These are phyloP conservation scores for Claviceps digitariae DNA, from an alignment of 2,329 filamentous ascomycete species.

Conservation along the genomic window DNA sequence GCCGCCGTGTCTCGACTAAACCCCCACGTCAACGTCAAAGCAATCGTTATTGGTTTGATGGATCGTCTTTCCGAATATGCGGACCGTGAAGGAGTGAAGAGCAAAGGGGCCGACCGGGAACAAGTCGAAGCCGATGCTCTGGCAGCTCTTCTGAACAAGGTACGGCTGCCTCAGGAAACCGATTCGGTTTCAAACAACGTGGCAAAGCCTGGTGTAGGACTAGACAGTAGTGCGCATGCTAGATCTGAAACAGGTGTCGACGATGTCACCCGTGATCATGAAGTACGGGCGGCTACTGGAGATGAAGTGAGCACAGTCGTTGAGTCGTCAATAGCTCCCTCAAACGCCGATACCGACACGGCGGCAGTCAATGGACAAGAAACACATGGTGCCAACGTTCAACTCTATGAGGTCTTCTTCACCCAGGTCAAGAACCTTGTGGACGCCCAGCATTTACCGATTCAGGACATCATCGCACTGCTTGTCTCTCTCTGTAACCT, in stretches of 20 bases:
- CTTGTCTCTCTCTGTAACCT: constrained; percentile 90
- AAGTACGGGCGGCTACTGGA: constrained; percentile 12
- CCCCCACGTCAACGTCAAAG: constrained; percentile 94
- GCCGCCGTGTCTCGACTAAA: constrained; percentile 87
- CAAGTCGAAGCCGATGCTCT: constrained; percentile 79
- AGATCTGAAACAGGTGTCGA: constrained; percentile 20
- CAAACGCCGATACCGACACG: constrained; percentile 32
- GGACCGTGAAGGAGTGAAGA: constrained; percentile 68
- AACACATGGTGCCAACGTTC: constrained; percentile 50
- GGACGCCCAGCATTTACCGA: constrained; percentile 76
- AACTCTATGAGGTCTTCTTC: constrained; percentile 95
- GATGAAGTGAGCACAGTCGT: constrained; percentile 18
- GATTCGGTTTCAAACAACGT: constrained; percentile 7
- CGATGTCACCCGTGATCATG: constrained; percentile 13
- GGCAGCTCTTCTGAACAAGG: constrained; percentile 60
- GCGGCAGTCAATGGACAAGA: constrained; percentile 35
- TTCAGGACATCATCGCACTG: constrained; percentile 88
- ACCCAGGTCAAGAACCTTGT: constrained; percentile 90
- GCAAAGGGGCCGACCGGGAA: constrained; percentile 55
- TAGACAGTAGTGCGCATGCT: constrained; percentile 16
- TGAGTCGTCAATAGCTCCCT: constrained; percentile 22
- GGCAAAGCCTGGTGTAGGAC: constrained; percentile 19
- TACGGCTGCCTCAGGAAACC: constrained; percentile 52
- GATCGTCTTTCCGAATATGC: constrained; percentile 89
- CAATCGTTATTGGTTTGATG: constrained; percentile 96